Conservation (phyloP, 2,329 filamentous ascomycete species). For the Remersonia thermophila region DNA sequence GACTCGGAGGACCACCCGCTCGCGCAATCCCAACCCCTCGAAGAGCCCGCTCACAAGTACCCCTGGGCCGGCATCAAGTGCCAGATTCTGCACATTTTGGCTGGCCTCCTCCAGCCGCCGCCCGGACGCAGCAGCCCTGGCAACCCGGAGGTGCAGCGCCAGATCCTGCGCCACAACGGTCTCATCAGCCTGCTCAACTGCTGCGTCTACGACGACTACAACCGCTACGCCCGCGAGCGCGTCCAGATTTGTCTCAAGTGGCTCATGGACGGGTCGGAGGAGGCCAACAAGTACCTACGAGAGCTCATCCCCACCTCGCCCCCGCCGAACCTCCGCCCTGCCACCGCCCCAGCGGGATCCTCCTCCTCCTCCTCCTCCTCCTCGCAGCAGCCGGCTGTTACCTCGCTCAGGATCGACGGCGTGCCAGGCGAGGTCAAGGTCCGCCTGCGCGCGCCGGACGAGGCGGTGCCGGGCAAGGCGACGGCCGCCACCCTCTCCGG, state of each 20-base stretch:
- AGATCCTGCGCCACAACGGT: slow-evolving; percentile 74
- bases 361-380: too few species aligned
- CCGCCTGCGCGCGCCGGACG: slow-evolving; percentile 28
- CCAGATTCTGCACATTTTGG: slow-evolving; percentile 80
- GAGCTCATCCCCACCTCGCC: slow-evolving; percentile 42
- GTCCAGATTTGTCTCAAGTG: slow-evolving; percentile 82
- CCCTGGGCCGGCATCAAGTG: slow-evolving; percentile 73
- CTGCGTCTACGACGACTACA: slow-evolving; percentile 83
- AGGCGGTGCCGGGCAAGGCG: neutral
- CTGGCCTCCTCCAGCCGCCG: slow-evolving; percentile 78
- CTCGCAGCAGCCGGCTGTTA: slow-evolving; percentile 20
- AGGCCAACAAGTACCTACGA: slow-evolving; percentile 59
- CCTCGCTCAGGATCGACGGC: slow-evolving; percentile 41
- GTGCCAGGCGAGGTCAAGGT: slow-evolving; percentile 45
- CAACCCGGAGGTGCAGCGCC: slow-evolving; percentile 68
- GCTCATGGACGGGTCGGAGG: slow-evolving; percentile 61
- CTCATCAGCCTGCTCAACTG: slow-evolving; percentile 81
- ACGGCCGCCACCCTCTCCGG: neutral
- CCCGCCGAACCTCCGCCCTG: slow-evolving; percentile 22
- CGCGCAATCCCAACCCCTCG: slow-evolving; percentile 36
- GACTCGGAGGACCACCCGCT: slow-evolving; percentile 28
- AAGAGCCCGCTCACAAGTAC: slow-evolving; percentile 53
- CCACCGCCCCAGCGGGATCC: slow-evolving; percentile 5
- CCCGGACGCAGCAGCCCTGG: slow-evolving; percentile 46
- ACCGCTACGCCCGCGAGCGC: slow-evolving; percentile 86